Conservation (phyloP, 306 rosid genomes). For the Dryas alaskensis region DNA sequence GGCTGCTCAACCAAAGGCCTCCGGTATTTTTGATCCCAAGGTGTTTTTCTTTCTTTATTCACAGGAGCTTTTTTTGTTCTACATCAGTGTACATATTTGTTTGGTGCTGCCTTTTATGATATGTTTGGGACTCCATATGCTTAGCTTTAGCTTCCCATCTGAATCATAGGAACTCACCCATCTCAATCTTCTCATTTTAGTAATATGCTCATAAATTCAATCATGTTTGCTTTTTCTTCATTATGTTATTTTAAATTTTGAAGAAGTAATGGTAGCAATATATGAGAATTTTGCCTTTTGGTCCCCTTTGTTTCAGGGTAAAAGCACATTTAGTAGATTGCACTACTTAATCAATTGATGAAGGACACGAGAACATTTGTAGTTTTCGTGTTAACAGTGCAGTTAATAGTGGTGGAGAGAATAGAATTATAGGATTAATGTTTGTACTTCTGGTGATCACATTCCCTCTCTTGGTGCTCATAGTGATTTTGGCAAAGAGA, state of each 20-base stretch:
- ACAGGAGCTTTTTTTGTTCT: conserved; percentile 8
- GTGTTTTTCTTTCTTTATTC: conserved; percentile 39
- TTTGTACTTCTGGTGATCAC: background rate
- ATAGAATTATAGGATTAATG: background rate
- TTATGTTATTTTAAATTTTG: background rate
- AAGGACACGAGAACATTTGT: background rate
- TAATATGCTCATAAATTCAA: background rate
- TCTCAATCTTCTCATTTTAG: background rate
- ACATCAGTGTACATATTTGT: background rate
- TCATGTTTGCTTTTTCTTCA: background rate
- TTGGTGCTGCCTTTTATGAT: conserved; percentile 15
- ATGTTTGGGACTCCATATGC: background rate
- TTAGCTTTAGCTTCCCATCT: too few species aligned
- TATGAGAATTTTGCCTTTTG: background rate
- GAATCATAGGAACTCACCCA: background rate
- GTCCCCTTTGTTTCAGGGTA: conserved; percentile 4
- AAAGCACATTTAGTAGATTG: background rate
- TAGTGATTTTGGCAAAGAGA: too few species aligned
- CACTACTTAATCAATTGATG: background rate
- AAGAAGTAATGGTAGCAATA: background rate
- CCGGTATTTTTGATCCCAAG: conserved; percentile 51
- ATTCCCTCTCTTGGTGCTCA: background rate
- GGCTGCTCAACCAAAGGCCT: conserved; percentile 42
- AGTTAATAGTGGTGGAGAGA: background rate
- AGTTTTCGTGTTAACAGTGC: background rate